These are phyloP conservation scores for Yamagishiella unicocca DNA, from an alignment of 139 green algal species.

Conservation along the genomic window DNA sequence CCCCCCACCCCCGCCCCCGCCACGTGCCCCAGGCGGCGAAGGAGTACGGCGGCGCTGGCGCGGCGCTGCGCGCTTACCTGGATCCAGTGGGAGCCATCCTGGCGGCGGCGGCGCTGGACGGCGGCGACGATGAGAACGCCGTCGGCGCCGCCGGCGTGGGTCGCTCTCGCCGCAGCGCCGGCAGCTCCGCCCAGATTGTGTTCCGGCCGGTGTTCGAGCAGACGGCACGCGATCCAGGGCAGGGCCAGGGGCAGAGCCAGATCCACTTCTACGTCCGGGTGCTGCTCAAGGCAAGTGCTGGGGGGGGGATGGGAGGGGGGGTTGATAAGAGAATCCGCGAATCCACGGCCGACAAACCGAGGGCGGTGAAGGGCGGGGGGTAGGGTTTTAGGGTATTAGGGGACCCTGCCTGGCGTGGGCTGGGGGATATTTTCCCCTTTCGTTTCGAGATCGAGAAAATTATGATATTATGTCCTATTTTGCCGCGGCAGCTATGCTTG, in stretches of 20 bases:
- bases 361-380: not conserved
- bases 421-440: too few species aligned
- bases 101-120: not conserved
- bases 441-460: too few species aligned
- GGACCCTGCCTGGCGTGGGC: too few species aligned
- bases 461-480: too few species aligned
- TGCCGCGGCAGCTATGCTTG: too few species aligned
- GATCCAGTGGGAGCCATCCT: not conserved
- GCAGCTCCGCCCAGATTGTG: slow-evolving; percentile 5
- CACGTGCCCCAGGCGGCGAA: not conserved
- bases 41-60: not conserved
- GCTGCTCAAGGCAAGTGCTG: slow-evolving; percentile 11
- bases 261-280: slow-evolving; percentile 29
- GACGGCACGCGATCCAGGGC: not conserved
- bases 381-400: not conserved
- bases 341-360: too few species aligned
- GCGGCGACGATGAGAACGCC: not conserved
- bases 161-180: not conserved
- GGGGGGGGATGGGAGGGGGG: not conserved
- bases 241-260: not conserved
- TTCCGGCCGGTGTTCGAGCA: slow-evolving; percentile 44
- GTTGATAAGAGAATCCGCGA: too few species aligned
- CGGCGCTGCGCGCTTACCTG: not conserved
- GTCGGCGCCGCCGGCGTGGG: not conserved
- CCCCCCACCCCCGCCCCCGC: not conserved